A percentile compares a stretch with the other conserved stretches of the same genome.
Conservation (phyloP, 2,329 filamentous ascomycete genomes). For the Fonsecaea erecta region DNA sequence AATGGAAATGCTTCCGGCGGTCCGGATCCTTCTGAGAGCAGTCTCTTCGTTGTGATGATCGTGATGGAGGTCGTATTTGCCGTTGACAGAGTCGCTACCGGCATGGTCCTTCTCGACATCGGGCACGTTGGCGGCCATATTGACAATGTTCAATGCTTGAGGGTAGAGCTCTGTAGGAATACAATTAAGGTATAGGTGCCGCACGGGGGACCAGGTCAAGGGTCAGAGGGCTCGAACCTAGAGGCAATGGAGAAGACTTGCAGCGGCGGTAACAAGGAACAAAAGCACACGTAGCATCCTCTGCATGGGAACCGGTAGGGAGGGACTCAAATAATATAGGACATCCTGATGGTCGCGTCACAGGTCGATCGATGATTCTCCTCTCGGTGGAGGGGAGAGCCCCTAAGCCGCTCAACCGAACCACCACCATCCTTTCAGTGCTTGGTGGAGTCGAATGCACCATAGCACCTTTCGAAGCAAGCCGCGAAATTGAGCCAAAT, state of each 20-base stretch:
- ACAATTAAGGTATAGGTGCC: constrained; percentile 6
- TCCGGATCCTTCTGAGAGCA: constrained; percentile 53
- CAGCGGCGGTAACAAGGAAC: constrained; percentile 12
- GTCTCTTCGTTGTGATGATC: constrained; percentile 37
- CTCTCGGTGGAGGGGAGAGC: constrained; percentile 36
- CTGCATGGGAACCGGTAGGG: constrained; percentile 5
- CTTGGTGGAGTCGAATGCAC: constrained; percentile 15
- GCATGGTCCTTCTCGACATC: constrained; percentile 39
- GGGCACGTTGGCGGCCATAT: constrained; percentile 26
- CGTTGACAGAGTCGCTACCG: constrained; percentile 36
- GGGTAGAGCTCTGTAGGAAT: background rate
- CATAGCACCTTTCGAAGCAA: constrained; percentile 2
- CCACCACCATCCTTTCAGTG: constrained; percentile 10
- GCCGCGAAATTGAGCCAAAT: constrained; percentile 26
- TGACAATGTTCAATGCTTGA: constrained; percentile 4
- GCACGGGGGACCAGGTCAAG: background rate
- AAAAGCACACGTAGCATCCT: constrained; percentile 17
- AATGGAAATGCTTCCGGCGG: constrained; percentile 55
- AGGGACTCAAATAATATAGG: constrained; percentile 26
- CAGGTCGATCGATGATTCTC: constrained; percentile 29
- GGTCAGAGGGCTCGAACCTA: constrained; percentile 4
- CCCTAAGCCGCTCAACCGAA: constrained; percentile 35
- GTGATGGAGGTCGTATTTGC: constrained; percentile 38
- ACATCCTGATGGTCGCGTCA: constrained; percentile 25
- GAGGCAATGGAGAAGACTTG: constrained; percentile 10